These are phyloP conservation scores for Chloranthus sessilifolius DNA, from an alignment of 164 flowering plant genomes.

Conservation along the genomic window DNA sequence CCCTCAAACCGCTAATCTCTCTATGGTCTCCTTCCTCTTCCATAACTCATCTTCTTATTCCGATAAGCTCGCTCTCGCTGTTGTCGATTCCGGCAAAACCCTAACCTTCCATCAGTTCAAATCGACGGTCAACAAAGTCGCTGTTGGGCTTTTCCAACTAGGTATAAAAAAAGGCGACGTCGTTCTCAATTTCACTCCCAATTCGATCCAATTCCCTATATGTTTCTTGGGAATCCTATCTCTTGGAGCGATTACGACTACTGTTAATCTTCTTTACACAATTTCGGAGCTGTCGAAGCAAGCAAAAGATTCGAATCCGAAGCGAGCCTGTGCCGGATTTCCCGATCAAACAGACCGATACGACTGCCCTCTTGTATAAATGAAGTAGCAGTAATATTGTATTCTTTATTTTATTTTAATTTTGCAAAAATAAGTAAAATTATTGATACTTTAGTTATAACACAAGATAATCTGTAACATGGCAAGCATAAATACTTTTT, in stretches of 20 bases:
- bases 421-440: no score
- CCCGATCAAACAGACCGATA: constrained; percentile 42
- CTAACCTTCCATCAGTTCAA: constrained; percentile 40
- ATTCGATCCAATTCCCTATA: constrained; percentile 51
- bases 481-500: no score
- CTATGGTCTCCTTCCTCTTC: constrained; percentile 58
- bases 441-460: no score
- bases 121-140: constrained; percentile 32
- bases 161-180: constrained; percentile 56
- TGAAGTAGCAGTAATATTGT: no score
- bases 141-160: constrained; percentile 37
- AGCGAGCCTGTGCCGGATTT: constrained; percentile 30
- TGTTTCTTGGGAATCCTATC: constrained; percentile 52
- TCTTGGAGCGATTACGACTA: constrained; percentile 61
- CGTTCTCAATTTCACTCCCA: constrained; percentile 65
- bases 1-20: constrained; percentile 44
- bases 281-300: constrained; percentile 49
- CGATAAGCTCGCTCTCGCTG: constrained; percentile 49
- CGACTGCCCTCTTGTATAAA: constrained; percentile 64
- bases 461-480: no score
- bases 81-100: constrained; percentile 39
- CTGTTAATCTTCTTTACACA: constrained; percentile 63
- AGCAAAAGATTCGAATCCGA: constrained; percentile 52
- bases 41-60: constrained; percentile 48
- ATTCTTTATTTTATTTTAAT: no score